Evolutionary conservation across 208 protist species (phyloP).

Genomic region (Leishmania tarentolae): DNA sequence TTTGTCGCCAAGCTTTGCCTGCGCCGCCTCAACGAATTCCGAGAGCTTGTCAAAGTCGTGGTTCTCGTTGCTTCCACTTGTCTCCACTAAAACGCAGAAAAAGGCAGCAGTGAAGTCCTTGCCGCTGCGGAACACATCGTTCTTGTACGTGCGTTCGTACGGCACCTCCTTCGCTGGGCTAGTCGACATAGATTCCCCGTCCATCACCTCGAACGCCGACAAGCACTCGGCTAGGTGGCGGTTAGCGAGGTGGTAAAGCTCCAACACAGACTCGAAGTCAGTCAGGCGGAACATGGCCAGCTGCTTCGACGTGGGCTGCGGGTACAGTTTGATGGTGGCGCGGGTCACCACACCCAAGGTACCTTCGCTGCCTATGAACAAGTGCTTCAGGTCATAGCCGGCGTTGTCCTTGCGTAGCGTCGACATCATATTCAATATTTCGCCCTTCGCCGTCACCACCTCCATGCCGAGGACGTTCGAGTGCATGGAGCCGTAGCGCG

Average conservation of each 20-base stretch:
- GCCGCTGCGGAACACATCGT: constrained; percentile 41
- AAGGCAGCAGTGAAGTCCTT: constrained; percentile 54
- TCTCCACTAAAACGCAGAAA: constrained; percentile 95
- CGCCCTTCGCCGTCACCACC: constrained; percentile 86
- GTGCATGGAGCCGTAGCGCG: constrained; percentile 96
- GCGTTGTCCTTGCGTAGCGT: constrained; percentile 96
- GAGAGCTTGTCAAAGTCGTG: constrained; percentile 90
- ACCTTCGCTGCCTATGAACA: constrained; percentile 97
- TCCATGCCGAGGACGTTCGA: constrained; percentile 94
- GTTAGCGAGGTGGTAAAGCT: constrained; percentile 79
- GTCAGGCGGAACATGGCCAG: constrained; percentile 83
- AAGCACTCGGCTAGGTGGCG: constrained; percentile 90
- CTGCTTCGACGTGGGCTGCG: constrained; percentile 69
- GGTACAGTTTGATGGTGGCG: constrained; percentile 57
- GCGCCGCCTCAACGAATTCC: constrained; percentile 51
- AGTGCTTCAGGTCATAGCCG: constrained; percentile 96
- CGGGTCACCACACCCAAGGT: constrained; percentile 96
- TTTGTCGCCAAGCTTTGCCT: constrained; percentile 43
- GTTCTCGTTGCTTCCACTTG: constrained; percentile 85
- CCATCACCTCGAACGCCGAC: constrained; percentile 95
- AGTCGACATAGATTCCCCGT: constrained; percentile 74
- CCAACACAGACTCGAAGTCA: constrained; percentile 73
- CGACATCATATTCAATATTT: constrained; percentile 76
- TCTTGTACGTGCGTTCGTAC: constrained; percentile 55
- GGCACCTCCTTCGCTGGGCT: constrained; percentile 45